Evolutionary conservation across 139 green algal species (phyloP).

Genomic region (Penium margaritaceum): DNA sequence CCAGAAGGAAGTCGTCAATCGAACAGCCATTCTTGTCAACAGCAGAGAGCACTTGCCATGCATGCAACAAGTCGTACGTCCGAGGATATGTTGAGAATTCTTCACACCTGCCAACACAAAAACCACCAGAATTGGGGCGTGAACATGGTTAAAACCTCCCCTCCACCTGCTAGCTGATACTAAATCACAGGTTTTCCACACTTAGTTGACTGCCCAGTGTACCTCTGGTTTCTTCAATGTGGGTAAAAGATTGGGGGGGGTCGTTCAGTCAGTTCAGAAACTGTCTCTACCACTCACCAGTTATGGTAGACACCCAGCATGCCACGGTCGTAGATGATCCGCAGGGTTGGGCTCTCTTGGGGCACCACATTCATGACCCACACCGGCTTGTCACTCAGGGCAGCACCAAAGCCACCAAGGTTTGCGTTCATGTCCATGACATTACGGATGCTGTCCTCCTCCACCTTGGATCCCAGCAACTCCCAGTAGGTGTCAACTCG

Average conservation of each 20-base stretch:
- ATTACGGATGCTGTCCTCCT: slow-evolving; percentile 13
- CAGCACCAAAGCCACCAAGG: slow-evolving; percentile 8
- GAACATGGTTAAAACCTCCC: too few species aligned
- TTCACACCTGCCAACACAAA: slow-evolving; percentile 21
- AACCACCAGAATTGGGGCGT: too few species aligned
- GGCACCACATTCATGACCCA: slow-evolving; percentile 27
- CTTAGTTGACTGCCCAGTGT: too few species aligned
- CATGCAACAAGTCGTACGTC: slow-evolving; percentile 24
- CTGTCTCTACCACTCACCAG: too few species aligned
- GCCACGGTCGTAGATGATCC: slow-evolving; percentile 10
- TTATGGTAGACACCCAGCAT: slow-evolving; percentile 8
- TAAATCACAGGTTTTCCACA: too few species aligned
- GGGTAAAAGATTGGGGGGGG: too few species aligned
- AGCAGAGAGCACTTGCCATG: background rate
- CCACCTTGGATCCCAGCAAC: background rate
- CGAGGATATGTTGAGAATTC: slow-evolving; percentile 21
- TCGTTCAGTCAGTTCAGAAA: too few species aligned
- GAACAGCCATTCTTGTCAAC: background rate
- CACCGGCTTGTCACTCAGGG: slow-evolving; percentile 2
- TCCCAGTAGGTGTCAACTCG: slow-evolving; percentile 4
- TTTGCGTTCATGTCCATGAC: slow-evolving; percentile 25
- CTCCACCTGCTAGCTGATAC: too few species aligned
- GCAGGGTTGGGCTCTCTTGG: background rate
- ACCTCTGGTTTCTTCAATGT: too few species aligned
- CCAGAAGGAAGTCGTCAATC: slow-evolving; percentile 15